A percentile compares a stretch with the other conserved stretches of the same genome.
Conservation (phyloP, 345 rosid species). For the Pugionium cornutum region DNA sequence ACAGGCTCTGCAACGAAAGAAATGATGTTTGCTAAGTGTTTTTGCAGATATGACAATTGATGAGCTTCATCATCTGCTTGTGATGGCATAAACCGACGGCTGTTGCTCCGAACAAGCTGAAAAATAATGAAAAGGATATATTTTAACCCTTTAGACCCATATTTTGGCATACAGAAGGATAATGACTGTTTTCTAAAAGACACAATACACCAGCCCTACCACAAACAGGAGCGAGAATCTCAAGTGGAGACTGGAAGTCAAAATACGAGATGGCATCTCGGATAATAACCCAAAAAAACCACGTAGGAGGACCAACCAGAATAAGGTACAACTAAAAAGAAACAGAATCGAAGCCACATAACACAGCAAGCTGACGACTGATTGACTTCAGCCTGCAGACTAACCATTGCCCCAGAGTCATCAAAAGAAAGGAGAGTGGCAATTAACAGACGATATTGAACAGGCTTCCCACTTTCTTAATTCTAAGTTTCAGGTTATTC, state of each 20-base stretch:
- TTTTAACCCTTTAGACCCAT: not conserved
- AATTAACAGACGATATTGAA: not conserved
- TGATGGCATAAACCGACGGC: slow-evolving; percentile 94
- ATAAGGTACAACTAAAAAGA: not conserved
- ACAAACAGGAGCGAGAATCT: not conserved
- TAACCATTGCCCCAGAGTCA: not conserved
- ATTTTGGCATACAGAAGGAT: not conserved
- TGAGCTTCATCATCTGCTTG: slow-evolving; percentile 98
- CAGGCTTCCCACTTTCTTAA: not conserved
- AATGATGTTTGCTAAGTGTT: slow-evolving; percentile 84
- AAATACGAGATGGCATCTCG: not conserved
- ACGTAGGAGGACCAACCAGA: slow-evolving; percentile 9
- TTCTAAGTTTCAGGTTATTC: slow-evolving; percentile 1
- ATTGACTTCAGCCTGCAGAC: not conserved
- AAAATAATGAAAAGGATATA: slow-evolving; percentile 22
- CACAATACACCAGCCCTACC: slow-evolving; percentile 6
- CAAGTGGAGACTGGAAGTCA: not conserved
- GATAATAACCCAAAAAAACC: slow-evolving; percentile 3
- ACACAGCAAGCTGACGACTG: not conserved
- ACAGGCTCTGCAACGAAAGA: slow-evolving; percentile 88
- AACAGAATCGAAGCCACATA: not conserved
- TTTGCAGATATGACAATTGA: slow-evolving; percentile 91
- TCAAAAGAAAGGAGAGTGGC: not conserved
- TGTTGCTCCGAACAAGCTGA: slow-evolving; percentile 99
- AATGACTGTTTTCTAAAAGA: slow-evolving; percentile 3